A percentile compares a stretch with the other conserved stretches of the same genome.
These are phyloP conservation scores for Apiotrichum montevideense DNA, from an alignment of 1,284 basidiomycete species.

Conservation along the genomic window DNA sequence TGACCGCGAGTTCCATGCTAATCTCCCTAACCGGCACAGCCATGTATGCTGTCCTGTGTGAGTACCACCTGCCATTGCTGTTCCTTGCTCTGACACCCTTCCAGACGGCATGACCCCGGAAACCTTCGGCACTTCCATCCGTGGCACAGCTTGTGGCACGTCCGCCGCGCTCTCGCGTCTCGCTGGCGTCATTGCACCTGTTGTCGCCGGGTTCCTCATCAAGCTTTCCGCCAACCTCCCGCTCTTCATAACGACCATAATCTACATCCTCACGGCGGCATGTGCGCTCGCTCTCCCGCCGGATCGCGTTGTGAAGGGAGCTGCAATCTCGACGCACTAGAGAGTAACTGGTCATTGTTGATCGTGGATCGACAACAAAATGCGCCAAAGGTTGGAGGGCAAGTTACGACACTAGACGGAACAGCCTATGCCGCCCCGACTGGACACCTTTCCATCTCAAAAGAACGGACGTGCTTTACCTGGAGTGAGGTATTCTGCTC, in stretches of 20 bases:
- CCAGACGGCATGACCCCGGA: constrained; percentile 74
- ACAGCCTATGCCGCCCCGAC: no score
- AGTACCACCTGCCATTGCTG: constrained; percentile 43
- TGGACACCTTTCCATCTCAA: no score
- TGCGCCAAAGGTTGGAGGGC: no score
- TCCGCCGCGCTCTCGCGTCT: constrained; percentile 82
- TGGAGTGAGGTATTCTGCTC: no score
- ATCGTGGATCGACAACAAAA: no score
- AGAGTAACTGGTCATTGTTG: background rate
- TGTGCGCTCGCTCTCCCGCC: constrained; percentile 59
- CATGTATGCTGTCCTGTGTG: constrained; percentile 87
- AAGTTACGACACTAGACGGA: no score
- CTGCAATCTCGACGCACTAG: background rate
- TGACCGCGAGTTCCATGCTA: constrained; percentile 70
- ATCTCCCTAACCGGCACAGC: constrained; percentile 77
- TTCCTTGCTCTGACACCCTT: constrained; percentile 2
- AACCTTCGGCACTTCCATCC: constrained; percentile 73
- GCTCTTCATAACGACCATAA: constrained; percentile 65
- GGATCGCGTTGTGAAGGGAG: background rate
- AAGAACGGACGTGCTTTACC: no score
- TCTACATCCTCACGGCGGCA: constrained; percentile 63
- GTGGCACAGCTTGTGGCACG: constrained; percentile 86
- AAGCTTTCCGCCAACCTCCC: constrained; percentile 66
- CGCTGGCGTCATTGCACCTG: constrained; percentile 86
- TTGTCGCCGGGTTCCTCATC: constrained; percentile 74